A percentile compares a stretch with the other conserved stretches of the same genome.
Conservation (phyloP, 768 basidiomycete species). For the Agrocybe pediades region DNA sequence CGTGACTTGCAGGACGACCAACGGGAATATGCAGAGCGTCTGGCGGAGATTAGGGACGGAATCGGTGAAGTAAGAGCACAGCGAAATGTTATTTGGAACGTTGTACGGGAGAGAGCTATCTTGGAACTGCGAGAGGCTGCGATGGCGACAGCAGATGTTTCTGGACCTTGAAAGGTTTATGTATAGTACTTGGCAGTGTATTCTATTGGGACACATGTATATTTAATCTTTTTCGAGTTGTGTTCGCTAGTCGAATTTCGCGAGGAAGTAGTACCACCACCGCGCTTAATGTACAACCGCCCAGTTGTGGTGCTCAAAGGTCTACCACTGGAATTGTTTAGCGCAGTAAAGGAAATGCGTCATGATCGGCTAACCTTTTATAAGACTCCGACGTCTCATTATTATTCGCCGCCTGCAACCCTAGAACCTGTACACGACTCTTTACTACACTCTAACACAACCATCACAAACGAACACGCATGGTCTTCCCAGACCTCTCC, state of each 20-base stretch:
- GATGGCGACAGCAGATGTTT: constrained; percentile 31
- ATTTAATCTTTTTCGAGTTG: not conserved
- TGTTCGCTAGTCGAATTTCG: not conserved
- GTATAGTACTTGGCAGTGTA: not conserved
- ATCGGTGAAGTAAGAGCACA: constrained; percentile 75
- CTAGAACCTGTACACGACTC: constrained; percentile 10
- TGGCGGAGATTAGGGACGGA: constrained; percentile 82
- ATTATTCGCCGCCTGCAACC: constrained; percentile 9
- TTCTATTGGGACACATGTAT: not conserved
- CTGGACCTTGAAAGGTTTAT: constrained; percentile 18
- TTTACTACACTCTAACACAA: constrained; percentile 10
- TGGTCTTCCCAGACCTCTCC: constrained; percentile 52
- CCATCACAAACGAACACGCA: constrained; percentile 16
- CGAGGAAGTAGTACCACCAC: not conserved
- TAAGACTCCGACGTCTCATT: constrained; percentile 25
- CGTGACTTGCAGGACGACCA: constrained; percentile 87
- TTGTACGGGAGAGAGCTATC: constrained; percentile 73
- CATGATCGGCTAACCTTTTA: constrained; percentile 17
- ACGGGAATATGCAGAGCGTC: constrained; percentile 81
- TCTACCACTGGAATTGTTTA: not conserved
- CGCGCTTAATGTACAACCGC: not conserved
- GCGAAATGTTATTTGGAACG: constrained; percentile 73
- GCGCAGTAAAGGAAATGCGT: constrained; percentile 17
- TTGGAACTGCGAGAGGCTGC: constrained; percentile 75
- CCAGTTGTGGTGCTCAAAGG: not conserved